Percentiles rank a stretch among this genome's conserved stretches.
phyloP scores from a whole-genome alignment of 2,329 filamentous ascomycete species.

The Parascedosporium putredinis region DNA sequence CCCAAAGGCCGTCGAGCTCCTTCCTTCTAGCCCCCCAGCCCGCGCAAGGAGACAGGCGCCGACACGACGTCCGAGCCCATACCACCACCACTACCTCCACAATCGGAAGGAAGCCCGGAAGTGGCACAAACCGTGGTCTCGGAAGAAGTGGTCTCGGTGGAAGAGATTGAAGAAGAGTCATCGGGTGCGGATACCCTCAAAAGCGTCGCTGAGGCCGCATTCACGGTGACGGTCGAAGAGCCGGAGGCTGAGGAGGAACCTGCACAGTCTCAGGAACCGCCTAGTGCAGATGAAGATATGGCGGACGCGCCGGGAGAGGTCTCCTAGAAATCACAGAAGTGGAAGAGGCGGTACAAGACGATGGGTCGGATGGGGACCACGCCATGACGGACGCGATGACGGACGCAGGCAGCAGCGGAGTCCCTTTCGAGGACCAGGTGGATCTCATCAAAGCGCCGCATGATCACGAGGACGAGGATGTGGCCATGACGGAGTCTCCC shows the following conservation, averaged over 20 bases:
- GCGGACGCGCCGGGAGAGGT: background rate
- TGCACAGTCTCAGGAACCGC: conserved; percentile 10
- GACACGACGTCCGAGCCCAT: no score
- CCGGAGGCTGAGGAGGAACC: conserved; percentile 2
- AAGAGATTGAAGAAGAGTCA: background rate
- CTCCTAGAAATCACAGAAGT: background rate
- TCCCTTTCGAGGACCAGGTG: conserved; percentile 4
- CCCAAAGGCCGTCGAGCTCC: background rate
- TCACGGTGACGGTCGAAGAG: background rate
- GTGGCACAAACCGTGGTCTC: background rate
- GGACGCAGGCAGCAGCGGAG: no score
- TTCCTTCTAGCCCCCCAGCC: background rate
- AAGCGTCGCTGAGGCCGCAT: background rate
- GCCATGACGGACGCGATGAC: background rate
- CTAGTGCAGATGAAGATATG: conserved; percentile 1
- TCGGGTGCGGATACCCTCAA: background rate
- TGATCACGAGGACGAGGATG: background rate
- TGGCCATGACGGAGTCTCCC: background rate
- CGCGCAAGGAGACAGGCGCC: no score
- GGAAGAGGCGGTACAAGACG: background rate
- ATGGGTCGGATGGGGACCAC: background rate
- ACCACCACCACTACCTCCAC: no score
- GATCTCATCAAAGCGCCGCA: conserved; percentile 5
- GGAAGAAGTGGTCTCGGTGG: background rate
- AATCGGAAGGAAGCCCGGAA: no score